These are phyloP conservation scores for Globisporangium abappressorium DNA, from an alignment of 352 stramenopile genomes.

Conservation along the genomic window DNA sequence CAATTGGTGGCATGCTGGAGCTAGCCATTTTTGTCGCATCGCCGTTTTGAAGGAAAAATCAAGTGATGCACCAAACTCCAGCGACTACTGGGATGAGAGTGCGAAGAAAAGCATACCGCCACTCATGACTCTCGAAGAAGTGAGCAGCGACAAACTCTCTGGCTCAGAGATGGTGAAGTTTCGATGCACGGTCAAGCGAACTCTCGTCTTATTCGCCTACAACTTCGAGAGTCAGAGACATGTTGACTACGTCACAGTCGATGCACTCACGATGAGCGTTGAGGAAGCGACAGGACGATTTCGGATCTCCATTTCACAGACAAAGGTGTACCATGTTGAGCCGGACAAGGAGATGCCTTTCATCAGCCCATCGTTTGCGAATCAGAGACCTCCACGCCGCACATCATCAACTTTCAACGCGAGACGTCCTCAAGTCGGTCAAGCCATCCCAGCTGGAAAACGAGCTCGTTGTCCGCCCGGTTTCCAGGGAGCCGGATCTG, in stretches of 20 bases:
- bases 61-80: background rate
- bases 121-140: slow-evolving; percentile 40
- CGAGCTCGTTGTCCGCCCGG: background rate
- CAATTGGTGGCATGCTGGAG: slow-evolving; percentile 58
- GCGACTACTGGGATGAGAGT: slow-evolving; percentile 3
- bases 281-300: slow-evolving; percentile 51
- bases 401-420: slow-evolving; percentile 11
- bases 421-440: background rate
- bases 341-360: slow-evolving; percentile 13
- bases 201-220: slow-evolving; percentile 50
- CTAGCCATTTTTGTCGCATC: slow-evolving; percentile 44
- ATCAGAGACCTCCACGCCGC: slow-evolving; percentile 17
- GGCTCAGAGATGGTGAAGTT: slow-evolving; percentile 53
- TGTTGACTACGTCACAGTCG: slow-evolving; percentile 62
- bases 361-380: slow-evolving; percentile 12
- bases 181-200: slow-evolving; percentile 56
- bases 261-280: slow-evolving; percentile 59
- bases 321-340: slow-evolving; percentile 34
- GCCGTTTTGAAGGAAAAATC: slow-evolving; percentile 24
- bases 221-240: slow-evolving; percentile 22
- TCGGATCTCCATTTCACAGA: slow-evolving; percentile 48
- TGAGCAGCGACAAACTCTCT: slow-evolving; percentile 32
- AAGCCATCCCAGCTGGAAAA: background rate
- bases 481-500: background rate
- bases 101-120: slow-evolving; percentile 23